Conservation (phyloP, 2,329 filamentous ascomycete species). For the Trichoderma sp. region DNA sequence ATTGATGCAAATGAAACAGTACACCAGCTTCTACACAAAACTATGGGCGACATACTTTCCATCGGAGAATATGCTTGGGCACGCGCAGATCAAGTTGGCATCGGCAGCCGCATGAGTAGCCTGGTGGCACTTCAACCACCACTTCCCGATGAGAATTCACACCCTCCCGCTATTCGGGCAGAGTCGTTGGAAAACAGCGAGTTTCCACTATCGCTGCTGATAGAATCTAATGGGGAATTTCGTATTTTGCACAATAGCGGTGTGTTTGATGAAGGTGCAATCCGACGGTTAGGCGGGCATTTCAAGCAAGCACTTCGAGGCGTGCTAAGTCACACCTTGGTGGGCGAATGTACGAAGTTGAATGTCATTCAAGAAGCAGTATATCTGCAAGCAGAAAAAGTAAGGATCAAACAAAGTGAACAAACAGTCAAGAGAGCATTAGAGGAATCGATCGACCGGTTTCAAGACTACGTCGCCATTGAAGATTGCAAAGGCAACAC, state of each 20-base stretch:
- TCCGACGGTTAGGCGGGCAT: slow-evolving; percentile 1
- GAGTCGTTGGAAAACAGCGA: not conserved
- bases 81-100: slow-evolving; percentile 13
- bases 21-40: not conserved
- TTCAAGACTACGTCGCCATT: not conserved
- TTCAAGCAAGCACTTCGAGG: slow-evolving; percentile 10
- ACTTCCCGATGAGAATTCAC: not conserved
- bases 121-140: slow-evolving; percentile 3
- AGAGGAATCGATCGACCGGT: not conserved
- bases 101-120: not conserved
- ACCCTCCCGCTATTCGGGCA: not conserved
- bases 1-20: not conserved
- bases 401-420: not conserved
- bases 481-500: not conserved
- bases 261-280: not conserved
- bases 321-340: not conserved
- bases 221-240: not conserved
- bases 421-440: not conserved
- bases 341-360: not conserved
- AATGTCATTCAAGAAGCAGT: not conserved
- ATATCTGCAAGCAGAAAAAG: not conserved
- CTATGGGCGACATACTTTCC: not conserved
- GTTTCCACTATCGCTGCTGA: not conserved
- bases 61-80: slow-evolving; percentile 16
- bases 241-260: not conserved